These are phyloP conservation scores for Phytophthora kernoviae DNA, from an alignment of 352 stramenopile species.

Conservation along the genomic window DNA sequence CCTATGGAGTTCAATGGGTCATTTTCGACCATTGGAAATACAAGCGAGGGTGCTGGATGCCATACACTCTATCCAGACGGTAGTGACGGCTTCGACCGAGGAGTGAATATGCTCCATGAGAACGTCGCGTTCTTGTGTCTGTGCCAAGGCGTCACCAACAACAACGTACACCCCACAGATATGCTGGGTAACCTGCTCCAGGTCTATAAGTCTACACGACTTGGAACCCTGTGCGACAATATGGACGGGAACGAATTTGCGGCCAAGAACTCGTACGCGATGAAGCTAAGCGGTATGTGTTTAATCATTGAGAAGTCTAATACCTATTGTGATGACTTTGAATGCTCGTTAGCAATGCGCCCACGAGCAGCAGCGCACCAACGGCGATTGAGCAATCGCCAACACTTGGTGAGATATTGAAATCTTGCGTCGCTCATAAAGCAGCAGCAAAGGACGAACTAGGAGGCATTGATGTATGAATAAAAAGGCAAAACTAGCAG, in stretches of 20 bases:
- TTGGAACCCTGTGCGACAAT: constrained; percentile 50
- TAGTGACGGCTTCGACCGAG: constrained; percentile 75
- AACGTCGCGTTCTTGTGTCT: constrained; percentile 69
- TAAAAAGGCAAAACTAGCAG: constrained; percentile 32
- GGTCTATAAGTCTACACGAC: constrained; percentile 48
- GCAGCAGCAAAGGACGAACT: not conserved
- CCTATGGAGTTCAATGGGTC: constrained; percentile 89
- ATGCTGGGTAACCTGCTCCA: constrained; percentile 71
- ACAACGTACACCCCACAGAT: constrained; percentile 54
- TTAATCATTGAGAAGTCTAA: not conserved
- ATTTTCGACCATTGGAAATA: constrained; percentile 87
- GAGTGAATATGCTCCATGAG: constrained; percentile 76
- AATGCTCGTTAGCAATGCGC: not conserved
- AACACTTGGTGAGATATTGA: constrained; percentile 54
- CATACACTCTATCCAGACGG: constrained; percentile 87
- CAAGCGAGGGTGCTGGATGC: constrained; percentile 73
- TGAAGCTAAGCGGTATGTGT: not conserved
- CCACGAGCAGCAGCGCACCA: constrained; percentile 22
- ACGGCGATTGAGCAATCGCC: constrained; percentile 52
- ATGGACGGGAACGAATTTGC: constrained; percentile 16
- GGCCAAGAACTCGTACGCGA: constrained; percentile 23
- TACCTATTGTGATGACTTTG: not conserved
- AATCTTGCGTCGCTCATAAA: constrained; percentile 66
- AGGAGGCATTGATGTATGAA: constrained; percentile 27
- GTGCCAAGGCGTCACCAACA: constrained; percentile 48